phyloP scores from a whole-genome alignment of 2,329 filamentous ascomycete genomes.

The Diaporthe destruens region DNA sequence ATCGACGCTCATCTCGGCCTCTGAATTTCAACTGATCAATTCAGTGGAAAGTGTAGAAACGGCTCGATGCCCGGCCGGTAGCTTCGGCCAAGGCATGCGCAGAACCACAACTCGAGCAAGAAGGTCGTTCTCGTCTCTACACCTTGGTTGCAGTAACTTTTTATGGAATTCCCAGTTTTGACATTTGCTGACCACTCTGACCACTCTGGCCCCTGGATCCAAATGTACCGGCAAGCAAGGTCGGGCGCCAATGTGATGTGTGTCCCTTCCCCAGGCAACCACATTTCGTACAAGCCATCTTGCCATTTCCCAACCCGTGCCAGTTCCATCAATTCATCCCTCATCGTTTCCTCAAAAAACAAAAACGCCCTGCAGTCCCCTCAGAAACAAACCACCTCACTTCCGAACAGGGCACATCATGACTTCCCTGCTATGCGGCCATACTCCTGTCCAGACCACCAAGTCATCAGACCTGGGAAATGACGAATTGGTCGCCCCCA shows the following conservation, averaged over 20 bases:
- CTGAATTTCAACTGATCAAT: neutral
- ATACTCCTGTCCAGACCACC: neutral
- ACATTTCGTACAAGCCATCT: neutral
- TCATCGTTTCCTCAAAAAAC: neutral
- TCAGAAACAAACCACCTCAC: too few species aligned
- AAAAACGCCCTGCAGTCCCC: neutral
- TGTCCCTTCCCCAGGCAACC: slow-evolving; percentile 38
- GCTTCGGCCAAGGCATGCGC: too few species aligned
- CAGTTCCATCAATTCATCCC: neutral
- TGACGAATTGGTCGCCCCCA: neutral
- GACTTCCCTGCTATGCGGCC: slow-evolving; percentile 8
- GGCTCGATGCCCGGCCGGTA: neutral
- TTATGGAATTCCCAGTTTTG: neutral
- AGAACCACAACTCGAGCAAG: too few species aligned
- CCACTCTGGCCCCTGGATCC: neutral
- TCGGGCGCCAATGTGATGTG: neutral
- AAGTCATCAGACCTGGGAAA: neutral
- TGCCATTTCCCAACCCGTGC: neutral
- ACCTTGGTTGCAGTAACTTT: neutral
- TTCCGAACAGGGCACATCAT: slow-evolving; percentile 6
- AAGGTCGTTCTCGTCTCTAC: neutral
- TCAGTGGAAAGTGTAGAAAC: neutral
- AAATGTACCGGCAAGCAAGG: neutral
- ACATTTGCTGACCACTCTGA: neutral
- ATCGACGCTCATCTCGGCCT: too few species aligned